phyloP scores from a whole-genome alignment of 495 filamentous ascomycete genomes.

The Cryomyces minteri region DNA sequence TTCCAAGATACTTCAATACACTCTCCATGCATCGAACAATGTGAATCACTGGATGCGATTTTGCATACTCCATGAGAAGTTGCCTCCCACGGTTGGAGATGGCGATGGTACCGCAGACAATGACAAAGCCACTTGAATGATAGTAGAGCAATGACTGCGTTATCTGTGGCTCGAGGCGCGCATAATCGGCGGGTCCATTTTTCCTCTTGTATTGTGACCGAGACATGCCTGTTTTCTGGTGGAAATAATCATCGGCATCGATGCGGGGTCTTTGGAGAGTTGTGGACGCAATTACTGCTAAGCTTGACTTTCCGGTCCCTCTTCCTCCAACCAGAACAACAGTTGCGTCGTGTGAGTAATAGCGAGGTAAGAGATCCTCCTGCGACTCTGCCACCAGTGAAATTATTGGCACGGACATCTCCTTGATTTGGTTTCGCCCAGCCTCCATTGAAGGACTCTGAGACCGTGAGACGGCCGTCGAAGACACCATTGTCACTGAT shows the following conservation, averaged over 20 bases:
- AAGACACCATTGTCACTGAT: not conserved
- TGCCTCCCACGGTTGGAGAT: slow-evolving; percentile 20
- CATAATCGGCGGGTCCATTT: slow-evolving; percentile 41
- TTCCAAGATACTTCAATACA: slow-evolving; percentile 40
- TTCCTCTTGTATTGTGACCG: slow-evolving; percentile 39
- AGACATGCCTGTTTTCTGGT: slow-evolving; percentile 42
- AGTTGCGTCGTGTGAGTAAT: slow-evolving; percentile 29
- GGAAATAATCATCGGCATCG: slow-evolving; percentile 53
- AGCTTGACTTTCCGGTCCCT: slow-evolving; percentile 59
- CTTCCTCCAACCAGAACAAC: slow-evolving; percentile 58
- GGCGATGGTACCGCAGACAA: slow-evolving; percentile 46
- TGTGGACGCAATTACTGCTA: slow-evolving; percentile 57
- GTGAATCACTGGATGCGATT: slow-evolving; percentile 55
- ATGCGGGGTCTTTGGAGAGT: slow-evolving; percentile 49
- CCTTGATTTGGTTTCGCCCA: too few species aligned
- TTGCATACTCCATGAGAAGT: slow-evolving; percentile 27
- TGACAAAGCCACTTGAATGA: slow-evolving; percentile 45
- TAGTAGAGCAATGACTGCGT: slow-evolving; percentile 47
- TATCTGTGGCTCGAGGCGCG: slow-evolving; percentile 39
- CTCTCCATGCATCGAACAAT: slow-evolving; percentile 49
- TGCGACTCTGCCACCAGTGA: not conserved
- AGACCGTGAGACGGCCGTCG: too few species aligned
- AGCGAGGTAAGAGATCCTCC: not conserved
- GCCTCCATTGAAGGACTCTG: too few species aligned
- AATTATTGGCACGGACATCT: not conserved